phyloP scores from a whole-genome alignment of 495 filamentous ascomycete genomes.

The Penicillium angulare region DNA sequence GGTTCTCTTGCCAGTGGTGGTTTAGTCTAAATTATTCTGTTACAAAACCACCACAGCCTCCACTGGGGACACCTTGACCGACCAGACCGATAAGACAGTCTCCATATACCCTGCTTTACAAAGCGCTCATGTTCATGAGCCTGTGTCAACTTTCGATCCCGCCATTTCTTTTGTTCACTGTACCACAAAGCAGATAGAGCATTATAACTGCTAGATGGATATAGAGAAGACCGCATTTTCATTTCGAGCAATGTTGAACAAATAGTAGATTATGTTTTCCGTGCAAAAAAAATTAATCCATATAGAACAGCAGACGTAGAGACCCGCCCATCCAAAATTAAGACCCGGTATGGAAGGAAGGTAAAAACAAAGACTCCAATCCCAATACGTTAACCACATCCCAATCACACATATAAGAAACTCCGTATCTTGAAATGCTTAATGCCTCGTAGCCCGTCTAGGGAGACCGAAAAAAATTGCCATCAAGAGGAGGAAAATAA shows the following conservation, averaged over 20 bases:
- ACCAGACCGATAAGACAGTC: slow-evolving; percentile 1
- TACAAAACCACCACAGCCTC: too few species aligned
- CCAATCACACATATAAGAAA: too few species aligned
- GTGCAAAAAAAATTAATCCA: not conserved
- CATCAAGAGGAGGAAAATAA: not conserved
- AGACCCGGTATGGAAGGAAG: too few species aligned
- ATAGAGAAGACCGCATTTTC: slow-evolving; percentile 6
- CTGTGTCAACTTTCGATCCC: not conserved
- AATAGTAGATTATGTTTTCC: not conserved
- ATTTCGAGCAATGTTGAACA: not conserved
- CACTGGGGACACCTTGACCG: not conserved
- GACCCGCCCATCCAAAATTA: too few species aligned
- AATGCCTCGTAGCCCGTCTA: too few species aligned
- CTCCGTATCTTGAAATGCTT: too few species aligned
- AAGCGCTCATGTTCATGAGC: not conserved
- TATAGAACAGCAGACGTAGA: too few species aligned
- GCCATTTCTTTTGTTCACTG: slow-evolving; percentile 1
- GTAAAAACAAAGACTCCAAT: too few species aligned
- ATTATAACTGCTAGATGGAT: slow-evolving; percentile 6
- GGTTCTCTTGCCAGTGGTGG: not conserved
- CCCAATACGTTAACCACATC: too few species aligned
- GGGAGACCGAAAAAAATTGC: not conserved
- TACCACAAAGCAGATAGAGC: slow-evolving; percentile 13
- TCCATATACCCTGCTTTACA: slow-evolving; percentile 10
- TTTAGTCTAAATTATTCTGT: too few species aligned